Evolutionary conservation across 2,329 filamentous ascomycete genomes (phyloP).

Genomic region (Zasmidium angulare): DNA sequence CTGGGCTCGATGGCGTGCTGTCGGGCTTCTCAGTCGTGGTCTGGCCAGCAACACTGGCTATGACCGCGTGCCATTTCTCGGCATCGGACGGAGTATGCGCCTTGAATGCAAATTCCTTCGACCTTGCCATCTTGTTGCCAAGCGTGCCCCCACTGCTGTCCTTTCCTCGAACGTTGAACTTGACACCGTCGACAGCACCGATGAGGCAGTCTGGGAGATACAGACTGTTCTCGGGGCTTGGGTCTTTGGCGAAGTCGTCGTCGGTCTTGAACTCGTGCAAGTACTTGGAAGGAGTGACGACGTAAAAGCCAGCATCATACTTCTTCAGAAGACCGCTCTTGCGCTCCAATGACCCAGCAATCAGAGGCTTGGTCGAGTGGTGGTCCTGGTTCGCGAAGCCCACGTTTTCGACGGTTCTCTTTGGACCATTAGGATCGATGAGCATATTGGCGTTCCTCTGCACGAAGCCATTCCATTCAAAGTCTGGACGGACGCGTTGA

Average conservation of each 20-base stretch:
- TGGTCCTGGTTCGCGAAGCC: slow-evolving; percentile 84
- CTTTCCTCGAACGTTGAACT: slow-evolving; percentile 95
- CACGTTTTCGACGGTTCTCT: slow-evolving; percentile 72
- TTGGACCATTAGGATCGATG: slow-evolving; percentile 72
- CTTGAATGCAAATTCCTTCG: slow-evolving; percentile 81
- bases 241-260: slow-evolving; percentile 71
- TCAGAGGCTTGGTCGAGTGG: slow-evolving; percentile 72
- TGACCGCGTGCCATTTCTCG: slow-evolving; percentile 78
- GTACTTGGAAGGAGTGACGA: slow-evolving; percentile 82
- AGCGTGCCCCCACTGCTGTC: slow-evolving; percentile 76
- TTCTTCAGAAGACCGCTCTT: slow-evolving; percentile 85
- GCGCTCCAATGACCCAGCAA: slow-evolving; percentile 85
- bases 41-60: slow-evolving; percentile 60
- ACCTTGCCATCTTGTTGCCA: slow-evolving; percentile 76
- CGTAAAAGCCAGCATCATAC: slow-evolving; percentile 82
- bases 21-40: slow-evolving; percentile 43
- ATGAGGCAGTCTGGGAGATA: slow-evolving; percentile 89
- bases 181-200: slow-evolving; percentile 69
- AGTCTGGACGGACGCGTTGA: slow-evolving; percentile 76
- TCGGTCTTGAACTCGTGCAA: slow-evolving; percentile 96
- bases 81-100: slow-evolving; percentile 79
- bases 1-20: slow-evolving; percentile 35
- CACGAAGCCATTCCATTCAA: slow-evolving; percentile 88
- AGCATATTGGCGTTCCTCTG: slow-evolving; percentile 69
- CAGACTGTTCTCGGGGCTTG: slow-evolving; percentile 80